Conservation (phyloP, 805 yeast genomes). For the Priceomyces fermenticarens region DNA sequence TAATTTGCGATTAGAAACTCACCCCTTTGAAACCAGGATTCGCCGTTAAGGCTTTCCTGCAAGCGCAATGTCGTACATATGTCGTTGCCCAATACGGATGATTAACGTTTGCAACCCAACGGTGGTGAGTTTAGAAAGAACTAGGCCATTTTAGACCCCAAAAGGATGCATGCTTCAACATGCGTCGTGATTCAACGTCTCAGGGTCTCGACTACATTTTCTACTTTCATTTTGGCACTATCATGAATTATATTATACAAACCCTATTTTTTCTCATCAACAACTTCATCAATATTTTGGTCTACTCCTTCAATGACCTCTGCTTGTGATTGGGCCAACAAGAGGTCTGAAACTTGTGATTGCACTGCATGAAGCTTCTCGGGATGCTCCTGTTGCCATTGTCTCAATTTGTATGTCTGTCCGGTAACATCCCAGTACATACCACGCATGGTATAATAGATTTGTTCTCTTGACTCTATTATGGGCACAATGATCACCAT, state of each 20-base stretch:
- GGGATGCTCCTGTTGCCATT: conserved; percentile 75
- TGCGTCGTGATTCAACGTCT: neutral
- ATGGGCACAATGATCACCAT: conserved; percentile 69
- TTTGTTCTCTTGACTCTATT: conserved; percentile 68
- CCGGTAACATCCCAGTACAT: conserved; percentile 85
- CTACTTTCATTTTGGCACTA: neutral
- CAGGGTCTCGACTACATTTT: neutral
- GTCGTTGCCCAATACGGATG: too few relatives aligned
- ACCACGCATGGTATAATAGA: conserved; percentile 66
- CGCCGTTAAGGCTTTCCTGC: too few relatives aligned
- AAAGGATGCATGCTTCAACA: neutral
- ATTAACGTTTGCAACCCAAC: too few relatives aligned
- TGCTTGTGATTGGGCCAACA: conserved; percentile 15
- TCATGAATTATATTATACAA: too few relatives aligned
- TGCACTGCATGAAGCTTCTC: conserved; percentile 73
- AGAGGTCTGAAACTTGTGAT: conserved; percentile 51
- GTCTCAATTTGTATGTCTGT: conserved; percentile 65
- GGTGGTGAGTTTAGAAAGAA: neutral
- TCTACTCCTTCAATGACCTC: conserved; percentile 23
- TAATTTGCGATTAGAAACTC: too few relatives aligned
- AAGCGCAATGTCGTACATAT: too few relatives aligned
- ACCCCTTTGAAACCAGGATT: too few relatives aligned
- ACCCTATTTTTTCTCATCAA: neutral
- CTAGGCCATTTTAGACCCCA: neutral
- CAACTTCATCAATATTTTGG: conserved; percentile 1